phyloP scores from a whole-genome alignment of 2,329 filamentous ascomycete genomes.

The Microdochium nivale region DNA sequence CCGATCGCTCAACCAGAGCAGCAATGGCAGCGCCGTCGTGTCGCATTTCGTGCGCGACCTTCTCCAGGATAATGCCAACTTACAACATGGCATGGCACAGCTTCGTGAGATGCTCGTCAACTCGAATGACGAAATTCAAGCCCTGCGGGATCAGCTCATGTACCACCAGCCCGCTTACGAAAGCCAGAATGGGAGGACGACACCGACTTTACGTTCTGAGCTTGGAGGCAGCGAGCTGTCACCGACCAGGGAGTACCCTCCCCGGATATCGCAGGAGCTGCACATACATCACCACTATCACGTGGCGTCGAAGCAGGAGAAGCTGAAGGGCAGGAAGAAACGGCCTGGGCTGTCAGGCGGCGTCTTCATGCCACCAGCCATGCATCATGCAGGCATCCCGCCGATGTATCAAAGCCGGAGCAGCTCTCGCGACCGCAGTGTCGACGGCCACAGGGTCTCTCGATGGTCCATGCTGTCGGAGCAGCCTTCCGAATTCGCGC shows the following conservation, averaged over 20 bases:
- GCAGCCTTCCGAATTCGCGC: constrained; percentile 52
- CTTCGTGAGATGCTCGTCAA: constrained; percentile 81
- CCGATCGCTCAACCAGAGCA: constrained; percentile 52
- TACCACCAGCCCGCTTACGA: constrained; percentile 63
- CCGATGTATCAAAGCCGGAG: constrained; percentile 27
- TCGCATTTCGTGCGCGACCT: constrained; percentile 95
- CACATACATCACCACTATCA: constrained; percentile 97
- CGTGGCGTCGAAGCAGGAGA: constrained; percentile 52
- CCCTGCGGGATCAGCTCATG: constrained; percentile 70
- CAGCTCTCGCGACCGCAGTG: background rate
- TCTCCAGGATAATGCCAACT: constrained; percentile 85
- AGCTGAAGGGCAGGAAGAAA: constrained; percentile 62
- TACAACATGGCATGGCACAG: constrained; percentile 88
- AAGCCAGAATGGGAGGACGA: constrained; percentile 22
- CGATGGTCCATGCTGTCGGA: constrained; percentile 59
- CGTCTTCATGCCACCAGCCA: constrained; percentile 48
- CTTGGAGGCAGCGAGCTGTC: constrained; percentile 42
- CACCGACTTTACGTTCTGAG: constrained; percentile 61
- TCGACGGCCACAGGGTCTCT: constrained; percentile 31
- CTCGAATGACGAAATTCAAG: constrained; percentile 91
- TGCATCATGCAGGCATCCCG: constrained; percentile 25
- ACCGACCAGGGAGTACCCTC: constrained; percentile 18
- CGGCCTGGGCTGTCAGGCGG: constrained; percentile 54
- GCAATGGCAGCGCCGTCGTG: constrained; percentile 62
- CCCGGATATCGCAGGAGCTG: constrained; percentile 59